Conservation (phyloP, 768 basidiomycete species). For the Hericium coralloides region DNA sequence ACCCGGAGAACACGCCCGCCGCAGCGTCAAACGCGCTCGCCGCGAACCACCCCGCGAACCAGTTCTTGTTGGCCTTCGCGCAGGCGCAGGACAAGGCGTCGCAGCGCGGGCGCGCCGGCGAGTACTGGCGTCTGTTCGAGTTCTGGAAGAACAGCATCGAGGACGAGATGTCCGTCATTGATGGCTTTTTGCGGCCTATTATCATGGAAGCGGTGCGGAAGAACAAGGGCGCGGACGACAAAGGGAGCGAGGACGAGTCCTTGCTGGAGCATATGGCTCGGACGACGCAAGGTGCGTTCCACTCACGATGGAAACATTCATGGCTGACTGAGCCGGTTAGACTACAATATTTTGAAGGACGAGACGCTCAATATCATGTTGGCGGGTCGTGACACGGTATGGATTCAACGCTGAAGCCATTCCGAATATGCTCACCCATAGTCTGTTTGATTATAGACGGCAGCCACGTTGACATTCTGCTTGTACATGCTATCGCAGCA, state of each 20-base stretch:
- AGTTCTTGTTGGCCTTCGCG: conserved; percentile 7
- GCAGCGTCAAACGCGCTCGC: neutral
- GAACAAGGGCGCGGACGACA: neutral
- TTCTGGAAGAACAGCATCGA: neutral
- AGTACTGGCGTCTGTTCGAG: neutral
- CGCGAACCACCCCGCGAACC: conserved; percentile 2
- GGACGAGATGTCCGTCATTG: neutral
- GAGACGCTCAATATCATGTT: conserved; percentile 27
- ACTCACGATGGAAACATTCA: too few relatives aligned
- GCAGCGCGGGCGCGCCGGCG: neutral
- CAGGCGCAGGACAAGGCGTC: neutral
- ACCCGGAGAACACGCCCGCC: conserved; percentile 23
- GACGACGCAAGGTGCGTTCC: conserved; percentile 16
- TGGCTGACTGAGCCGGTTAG: conserved; percentile 24
- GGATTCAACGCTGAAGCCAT: neutral
- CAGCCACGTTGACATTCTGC: conserved; percentile 20
- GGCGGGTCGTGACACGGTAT: conserved; percentile 25
- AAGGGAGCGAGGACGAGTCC: conserved; percentile 22
- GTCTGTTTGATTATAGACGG: conserved; percentile 16
- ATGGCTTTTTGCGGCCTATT: conserved; percentile 1
- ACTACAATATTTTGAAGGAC: conserved; percentile 23
- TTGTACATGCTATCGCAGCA: conserved; percentile 24
- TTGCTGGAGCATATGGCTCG: conserved; percentile 33
- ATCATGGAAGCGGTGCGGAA: conserved; percentile 4
- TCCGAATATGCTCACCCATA: neutral